Conservation (phyloP, 2,329 filamentous ascomycete genomes). For the Aureobasidium sp. region DNA sequence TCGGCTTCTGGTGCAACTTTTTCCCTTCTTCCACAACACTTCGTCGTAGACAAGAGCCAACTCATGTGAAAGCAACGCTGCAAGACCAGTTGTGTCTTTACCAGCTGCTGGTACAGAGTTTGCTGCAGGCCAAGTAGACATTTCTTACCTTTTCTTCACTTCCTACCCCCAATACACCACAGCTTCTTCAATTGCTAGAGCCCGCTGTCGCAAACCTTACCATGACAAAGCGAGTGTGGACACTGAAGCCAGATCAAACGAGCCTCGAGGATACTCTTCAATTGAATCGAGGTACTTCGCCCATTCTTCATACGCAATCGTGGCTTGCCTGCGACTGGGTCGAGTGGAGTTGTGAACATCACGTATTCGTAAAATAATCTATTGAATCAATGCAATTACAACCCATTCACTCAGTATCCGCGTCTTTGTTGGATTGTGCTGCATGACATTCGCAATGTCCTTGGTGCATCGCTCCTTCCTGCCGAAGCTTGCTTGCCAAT, state of each 20-base stretch:
- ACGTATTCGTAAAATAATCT: no score
- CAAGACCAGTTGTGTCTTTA: not conserved
- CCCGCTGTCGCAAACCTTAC: constrained; percentile 26
- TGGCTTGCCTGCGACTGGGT: constrained; percentile 2
- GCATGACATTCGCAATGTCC: no score
- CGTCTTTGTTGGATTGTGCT: no score
- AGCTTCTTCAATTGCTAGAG: constrained; percentile 36
- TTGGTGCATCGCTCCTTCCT: no score
- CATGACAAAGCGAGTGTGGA: constrained; percentile 33
- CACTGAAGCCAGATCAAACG: constrained; percentile 32
- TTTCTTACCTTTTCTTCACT: not conserved
- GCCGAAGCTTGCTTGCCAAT: no score
- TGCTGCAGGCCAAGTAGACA: not conserved
- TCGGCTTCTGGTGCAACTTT: not conserved
- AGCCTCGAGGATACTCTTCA: not conserved
- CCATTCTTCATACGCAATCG: not conserved
- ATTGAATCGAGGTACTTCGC: not conserved
- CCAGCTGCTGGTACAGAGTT: not conserved
- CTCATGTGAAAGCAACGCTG: not conserved
- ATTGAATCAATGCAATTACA: no score
- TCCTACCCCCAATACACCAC: not conserved
- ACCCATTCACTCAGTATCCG: no score
- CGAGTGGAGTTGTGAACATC: constrained; percentile 6
- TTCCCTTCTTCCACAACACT: not conserved
- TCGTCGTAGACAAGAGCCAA: not conserved